Evolutionary conservation across 2,329 filamentous ascomycete species (phyloP), one percentile per base, ranked within the genome.

Genomic region (Colletotrichum eleusines): DNA sequence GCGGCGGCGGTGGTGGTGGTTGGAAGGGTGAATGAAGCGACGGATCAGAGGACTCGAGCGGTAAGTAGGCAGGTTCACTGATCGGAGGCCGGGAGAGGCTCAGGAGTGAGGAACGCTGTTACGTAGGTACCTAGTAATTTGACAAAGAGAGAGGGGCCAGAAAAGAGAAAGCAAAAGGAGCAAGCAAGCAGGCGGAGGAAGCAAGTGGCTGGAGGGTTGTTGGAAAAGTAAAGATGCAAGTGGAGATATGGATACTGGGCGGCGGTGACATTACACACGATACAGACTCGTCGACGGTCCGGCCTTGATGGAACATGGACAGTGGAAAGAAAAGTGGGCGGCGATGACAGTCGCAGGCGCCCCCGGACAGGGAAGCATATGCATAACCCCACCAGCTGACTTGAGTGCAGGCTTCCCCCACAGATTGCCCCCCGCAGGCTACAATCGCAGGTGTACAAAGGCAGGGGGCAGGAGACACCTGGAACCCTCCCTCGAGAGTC

Each of bases 341-440:
- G 42, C 63, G 69, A 71, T 69, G 69, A 69, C 69, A 63, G 28
- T 61, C 50, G 59, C 69, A 69, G 67, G 31, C 51, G 40, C 44
- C 53, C 68, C 63, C 55, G 28, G 50, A 58, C 50, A 28, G 31
- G 40, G 26, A 60, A 51, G 26, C 16, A 28, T 14, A 31, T 51
- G 26, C 26, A 48, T 26, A 59, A 28, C 38, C 57, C 57, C 57
- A 59, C 57, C 40, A 33, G 38, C 40, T 46, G 57, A 46, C 38
- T 42, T n/a, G 8, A 33, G 57, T 31, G 40, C 40, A 46, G 40
- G 38, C 16, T 20, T 44, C 57, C 57, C 42, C 44, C 44, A 51
- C 59, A 50, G 31, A 62, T 50, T 28, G 20, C 44, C 57, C 48
- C 57, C 57, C n/a, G n/a, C n/a, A n/a, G n/a, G n/a, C n/a, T n/a